Evolutionary conservation across 306 rosid genomes (phyloP), one percentile per base, ranked within the genome.

Genomic region (Trifolium repens): DNA sequence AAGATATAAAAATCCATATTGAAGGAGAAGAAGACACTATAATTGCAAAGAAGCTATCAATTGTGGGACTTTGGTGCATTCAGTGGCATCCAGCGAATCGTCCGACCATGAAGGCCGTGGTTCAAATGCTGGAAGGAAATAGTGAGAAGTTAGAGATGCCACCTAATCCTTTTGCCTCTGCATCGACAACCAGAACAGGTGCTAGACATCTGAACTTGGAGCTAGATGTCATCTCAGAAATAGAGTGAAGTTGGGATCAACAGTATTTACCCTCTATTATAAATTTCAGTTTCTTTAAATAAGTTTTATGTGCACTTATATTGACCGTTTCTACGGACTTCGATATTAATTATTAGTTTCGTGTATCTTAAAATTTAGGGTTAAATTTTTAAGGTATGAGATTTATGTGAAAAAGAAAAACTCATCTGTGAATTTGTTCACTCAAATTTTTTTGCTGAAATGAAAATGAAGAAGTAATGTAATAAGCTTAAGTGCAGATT

Each of bases 21-120:
- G 68, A 39, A 13, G 69, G 62, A 69, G 82, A 53, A 69, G 80
- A 44, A 49, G 86, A 82, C 32, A 17, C 43, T 17, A 53, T 35
- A 35, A 42, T 85, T 72, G 76, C 78, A 53, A 82, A 59, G 75
- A 85, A 79, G 59, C 64, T 85, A 32, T 55, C 82, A 13, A 59
- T 79, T 42, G 74, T 79, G 27, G 87, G 69, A 32, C 69, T 84
- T 10, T 84, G 79, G 73, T 76, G 80, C 74, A 76, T 77, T 58
- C 75, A 77, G 53, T 77, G 81, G 75, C 81, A 68, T 49, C 81
- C 71, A 0, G 71, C 11, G 0, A 58, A 74, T 67, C 83, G 79
- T n/a, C 83, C 83, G 22, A 54, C 79, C 62, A 79, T 79, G 83
- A 79, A 79, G 49, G 53, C 17, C 44, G 83, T 73, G 64, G 78